Conservation (phyloP, 2,329 filamentous ascomycete species). For the Venturiaceae sp. region DNA sequence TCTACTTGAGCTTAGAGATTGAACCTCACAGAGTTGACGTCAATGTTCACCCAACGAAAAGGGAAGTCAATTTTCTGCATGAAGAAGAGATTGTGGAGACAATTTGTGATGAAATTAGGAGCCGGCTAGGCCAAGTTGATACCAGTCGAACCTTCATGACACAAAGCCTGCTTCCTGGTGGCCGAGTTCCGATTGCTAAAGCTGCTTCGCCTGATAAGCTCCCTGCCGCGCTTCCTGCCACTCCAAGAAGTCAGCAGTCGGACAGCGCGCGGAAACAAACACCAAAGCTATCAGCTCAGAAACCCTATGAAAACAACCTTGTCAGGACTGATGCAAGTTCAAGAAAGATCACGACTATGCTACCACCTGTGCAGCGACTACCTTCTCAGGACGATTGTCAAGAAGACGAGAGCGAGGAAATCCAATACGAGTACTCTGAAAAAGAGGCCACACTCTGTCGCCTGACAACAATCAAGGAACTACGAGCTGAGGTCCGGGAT, state of each 20-base stretch:
- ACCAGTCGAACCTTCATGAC: conserved; percentile 91
- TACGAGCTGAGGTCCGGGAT: conserved; percentile 72
- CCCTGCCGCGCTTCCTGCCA: conserved; percentile 11
- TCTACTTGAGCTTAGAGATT: conserved; percentile 87
- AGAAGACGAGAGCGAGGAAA: conserved; percentile 34
- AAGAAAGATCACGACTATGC: conserved; percentile 95
- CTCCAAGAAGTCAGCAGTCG: conserved; percentile 9
- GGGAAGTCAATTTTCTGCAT: conserved; percentile 94
- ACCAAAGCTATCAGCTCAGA: conserved; percentile 28
- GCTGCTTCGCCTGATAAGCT: conserved; percentile 10
- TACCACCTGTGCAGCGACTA: conserved; percentile 45
- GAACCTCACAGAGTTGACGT: conserved; percentile 90
- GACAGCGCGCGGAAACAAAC: background rate
- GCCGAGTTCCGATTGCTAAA: conserved; percentile 31
- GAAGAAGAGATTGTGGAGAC: conserved; percentile 91
- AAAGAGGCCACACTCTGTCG: conserved; percentile 61
- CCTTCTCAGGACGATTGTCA: conserved; percentile 14
- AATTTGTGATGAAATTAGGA: conserved; percentile 71
- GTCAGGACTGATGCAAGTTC: conserved; percentile 81
- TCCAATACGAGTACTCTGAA: conserved; percentile 63
- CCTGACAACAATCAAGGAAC: conserved; percentile 74
- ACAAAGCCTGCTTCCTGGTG: conserved; percentile 74
- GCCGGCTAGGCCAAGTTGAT: conserved; percentile 75
- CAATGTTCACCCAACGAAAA: conserved; percentile 94
- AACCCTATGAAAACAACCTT: conserved; percentile 74